phyloP scores from a whole-genome alignment of 495 filamentous ascomycete genomes.

The Neurospora intermedia region DNA sequence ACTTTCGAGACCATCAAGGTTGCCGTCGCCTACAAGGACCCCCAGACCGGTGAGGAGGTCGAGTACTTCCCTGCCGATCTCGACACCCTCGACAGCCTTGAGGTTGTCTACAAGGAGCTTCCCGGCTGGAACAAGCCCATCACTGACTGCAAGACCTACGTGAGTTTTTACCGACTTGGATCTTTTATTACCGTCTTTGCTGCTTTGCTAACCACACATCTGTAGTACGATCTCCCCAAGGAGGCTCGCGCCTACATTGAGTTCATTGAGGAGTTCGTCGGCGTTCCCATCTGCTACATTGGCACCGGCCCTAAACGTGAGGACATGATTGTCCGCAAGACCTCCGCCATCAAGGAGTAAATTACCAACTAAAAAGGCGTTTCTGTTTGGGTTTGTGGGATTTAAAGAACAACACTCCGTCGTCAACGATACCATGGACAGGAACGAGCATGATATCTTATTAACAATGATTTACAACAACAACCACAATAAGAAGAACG shows the following conservation, averaged over 20 bases:
- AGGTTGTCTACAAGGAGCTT: conserved; percentile 62
- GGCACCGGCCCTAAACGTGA: conserved; percentile 69
- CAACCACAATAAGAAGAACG: neutral
- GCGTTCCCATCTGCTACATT: conserved; percentile 63
- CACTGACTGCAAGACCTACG: conserved; percentile 27
- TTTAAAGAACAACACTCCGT: neutral
- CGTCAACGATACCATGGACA: neutral
- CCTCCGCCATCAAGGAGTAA: conserved; percentile 4
- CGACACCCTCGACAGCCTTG: conserved; percentile 25
- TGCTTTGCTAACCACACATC: conserved; percentile 2
- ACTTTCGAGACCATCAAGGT: conserved; percentile 73
- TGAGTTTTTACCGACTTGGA: neutral
- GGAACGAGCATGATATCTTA: neutral
- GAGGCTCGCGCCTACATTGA: conserved; percentile 66
- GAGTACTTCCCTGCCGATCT: conserved; percentile 31
- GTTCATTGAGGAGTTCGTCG: conserved; percentile 60
- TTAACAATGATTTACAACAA: neutral
- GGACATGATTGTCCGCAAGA: conserved; percentile 25
- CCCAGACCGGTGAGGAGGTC: conserved; percentile 24
- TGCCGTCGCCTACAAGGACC: conserved; percentile 58
- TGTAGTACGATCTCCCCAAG: conserved; percentile 57
- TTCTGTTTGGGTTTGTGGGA: neutral
- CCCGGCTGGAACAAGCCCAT: conserved; percentile 70
- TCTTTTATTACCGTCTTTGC: neutral
- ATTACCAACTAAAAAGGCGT: neutral